Evolutionary conservation across 129 eudicot genomes (phyloP), one percentile per base, ranked within the genome.

Genomic region (Centaurea solstitialis): DNA sequence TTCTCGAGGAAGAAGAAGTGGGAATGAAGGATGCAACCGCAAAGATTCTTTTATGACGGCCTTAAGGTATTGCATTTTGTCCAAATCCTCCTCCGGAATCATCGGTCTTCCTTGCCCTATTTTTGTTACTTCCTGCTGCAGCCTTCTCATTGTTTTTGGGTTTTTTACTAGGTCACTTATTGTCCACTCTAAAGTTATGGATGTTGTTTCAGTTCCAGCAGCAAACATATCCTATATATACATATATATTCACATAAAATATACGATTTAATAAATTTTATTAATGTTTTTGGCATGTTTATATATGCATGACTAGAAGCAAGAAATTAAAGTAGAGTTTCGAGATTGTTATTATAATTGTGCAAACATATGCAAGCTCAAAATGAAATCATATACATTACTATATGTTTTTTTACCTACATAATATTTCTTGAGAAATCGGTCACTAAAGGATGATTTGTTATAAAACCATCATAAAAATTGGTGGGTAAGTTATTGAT

Each of bases 1-100:
- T 83, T 83, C 82, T 6, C 86, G 87, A 11, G 88, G 82, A 37
- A 86, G n/a, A n/a, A n/a, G 80, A 1, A 88, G 40, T 64, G 94
- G 90, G 17, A 75, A 2, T 2, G 91, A 83, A 24, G 82, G 20
- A 33, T 91, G 87, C 3, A 88, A 69, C 10, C 95, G 65, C 7
- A 90, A 39, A 3, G 83, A 68, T 47, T 90, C 95, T 67, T 90
- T 91, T 10, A 88, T 72, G 12, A 83, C 88, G 2, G 91, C 90
- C 81, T 85, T 88, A 9, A 91, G 59, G 21, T 88, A 91, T 0
- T 41, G 75, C 96, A 91, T 88, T 37, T 87, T 72, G 28, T 75
- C 87, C 53, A 88, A 26, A 77, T 91, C 89, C 7, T 75, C 84
- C 18, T 88, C 93, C 0, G 23, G 26, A 37, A 88, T 77, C 12